These are phyloP conservation scores for Beauveria scarabaeidicola DNA, from an alignment of 2,329 filamentous ascomycete species.

Conservation along the genomic window DNA sequence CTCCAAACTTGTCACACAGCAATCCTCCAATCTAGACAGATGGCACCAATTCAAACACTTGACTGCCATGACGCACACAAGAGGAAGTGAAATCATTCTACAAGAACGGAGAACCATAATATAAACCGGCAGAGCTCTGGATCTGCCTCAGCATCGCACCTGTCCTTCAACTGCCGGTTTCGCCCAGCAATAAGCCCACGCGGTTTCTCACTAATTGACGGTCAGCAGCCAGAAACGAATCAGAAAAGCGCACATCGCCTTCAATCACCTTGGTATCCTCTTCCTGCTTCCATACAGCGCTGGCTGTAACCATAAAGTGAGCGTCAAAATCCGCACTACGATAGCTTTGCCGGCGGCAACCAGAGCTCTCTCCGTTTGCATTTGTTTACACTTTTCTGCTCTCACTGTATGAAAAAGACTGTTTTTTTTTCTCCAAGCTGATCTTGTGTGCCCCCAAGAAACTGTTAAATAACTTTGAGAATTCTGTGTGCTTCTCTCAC, in stretches of 20 bases:
- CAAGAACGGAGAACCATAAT: neutral
- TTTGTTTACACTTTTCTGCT: slow-evolving; percentile 4
- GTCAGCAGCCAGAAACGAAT: neutral
- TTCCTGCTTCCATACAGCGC: neutral
- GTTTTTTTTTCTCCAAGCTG: neutral
- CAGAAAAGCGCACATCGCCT: neutral
- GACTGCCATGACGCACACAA: no score
- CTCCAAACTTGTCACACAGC: slow-evolving; percentile 11
- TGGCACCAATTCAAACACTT: neutral
- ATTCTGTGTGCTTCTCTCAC: neutral
- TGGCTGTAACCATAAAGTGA: neutral
- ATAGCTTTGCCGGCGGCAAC: neutral
- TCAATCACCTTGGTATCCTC: neutral
- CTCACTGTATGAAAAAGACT: neutral
- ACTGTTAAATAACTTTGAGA: neutral
- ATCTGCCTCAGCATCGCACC: neutral
- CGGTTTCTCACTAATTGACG: neutral
- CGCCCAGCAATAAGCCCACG: neutral
- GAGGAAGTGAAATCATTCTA: no score
- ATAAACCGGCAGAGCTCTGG: neutral
- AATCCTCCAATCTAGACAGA: slow-evolving; percentile 10
- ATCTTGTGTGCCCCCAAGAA: neutral
- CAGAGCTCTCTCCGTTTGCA: slow-evolving; percentile 3
- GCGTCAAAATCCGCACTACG: slow-evolving; percentile 3
- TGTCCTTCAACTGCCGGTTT: neutral